Percentiles rank a stretch among this genome's conserved stretches.
phyloP scores from a whole-genome alignment of 1,284 basidiomycete genomes.

The Ceratobasidium sp. region DNA sequence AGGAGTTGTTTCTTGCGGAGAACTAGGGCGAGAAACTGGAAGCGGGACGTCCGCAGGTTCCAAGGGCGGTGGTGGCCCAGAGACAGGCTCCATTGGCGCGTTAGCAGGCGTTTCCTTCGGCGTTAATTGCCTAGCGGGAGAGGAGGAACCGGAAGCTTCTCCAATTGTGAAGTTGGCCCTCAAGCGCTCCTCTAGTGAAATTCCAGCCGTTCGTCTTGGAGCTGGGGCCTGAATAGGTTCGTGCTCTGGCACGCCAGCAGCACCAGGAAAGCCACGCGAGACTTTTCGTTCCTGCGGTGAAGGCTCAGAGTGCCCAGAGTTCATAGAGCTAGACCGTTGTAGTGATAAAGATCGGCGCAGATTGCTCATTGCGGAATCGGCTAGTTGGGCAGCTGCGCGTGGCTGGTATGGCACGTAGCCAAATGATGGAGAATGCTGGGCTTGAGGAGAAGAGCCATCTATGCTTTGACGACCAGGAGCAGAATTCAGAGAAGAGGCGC shows the following conservation, averaged over 20 bases:
- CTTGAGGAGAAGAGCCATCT: slow-evolving; percentile 29
- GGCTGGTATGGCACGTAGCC: slow-evolving; percentile 40
- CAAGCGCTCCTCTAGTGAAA: slow-evolving; percentile 74
- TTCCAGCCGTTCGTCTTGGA: slow-evolving; percentile 49
- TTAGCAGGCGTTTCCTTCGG: slow-evolving; percentile 10
- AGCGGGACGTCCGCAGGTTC: slow-evolving; percentile 44
- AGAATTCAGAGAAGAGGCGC: slow-evolving; percentile 16
- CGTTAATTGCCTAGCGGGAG: slow-evolving; percentile 55
- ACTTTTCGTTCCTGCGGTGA: slow-evolving; percentile 21
- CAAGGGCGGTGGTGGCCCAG: neutral
- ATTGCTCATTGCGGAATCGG: slow-evolving; percentile 70
- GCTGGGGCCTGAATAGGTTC: slow-evolving; percentile 53
- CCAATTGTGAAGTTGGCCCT: slow-evolving; percentile 70
- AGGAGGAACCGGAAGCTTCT: slow-evolving; percentile 66
- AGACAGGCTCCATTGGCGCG: neutral
- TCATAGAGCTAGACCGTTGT: slow-evolving; percentile 66
- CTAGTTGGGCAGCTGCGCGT: slow-evolving; percentile 63
- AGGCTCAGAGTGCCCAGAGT: slow-evolving; percentile 26
- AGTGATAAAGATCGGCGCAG: slow-evolving; percentile 72
- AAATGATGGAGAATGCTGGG: slow-evolving; percentile 32
- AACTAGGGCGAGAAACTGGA: slow-evolving; percentile 45
- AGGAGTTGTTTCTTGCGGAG: slow-evolving; percentile 15
- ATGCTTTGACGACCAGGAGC: slow-evolving; percentile 33
- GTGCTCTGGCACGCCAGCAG: slow-evolving; percentile 54
- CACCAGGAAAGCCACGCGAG: slow-evolving; percentile 44